Base-by-base conservation (phyloP, 2,329 filamentous ascomycete species). In the Ascocoryne sarcoides region DNA sequence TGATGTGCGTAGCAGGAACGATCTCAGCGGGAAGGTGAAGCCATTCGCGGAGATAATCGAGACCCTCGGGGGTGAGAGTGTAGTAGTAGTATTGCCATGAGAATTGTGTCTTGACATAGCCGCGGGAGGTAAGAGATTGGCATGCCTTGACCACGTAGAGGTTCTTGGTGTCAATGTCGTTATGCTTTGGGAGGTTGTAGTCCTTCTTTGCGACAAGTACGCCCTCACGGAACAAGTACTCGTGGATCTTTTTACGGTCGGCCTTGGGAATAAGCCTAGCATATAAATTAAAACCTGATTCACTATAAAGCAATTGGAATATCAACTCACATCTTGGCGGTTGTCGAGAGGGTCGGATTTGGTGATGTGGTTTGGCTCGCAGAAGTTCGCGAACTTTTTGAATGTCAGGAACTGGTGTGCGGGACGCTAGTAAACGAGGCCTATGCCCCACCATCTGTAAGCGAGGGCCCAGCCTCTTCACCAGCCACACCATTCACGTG, bases 61-160 rank as follows among this genome's bases (percentile, higher is more conserved):
- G 90, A 74, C 92, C 92, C 79, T 96, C 89, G 65, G 89, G 86
- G 68, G 90, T 95, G 71, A 98, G 83, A 71, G 92, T 95, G 83
- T 98, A 98, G 85, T 98, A 98, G 84, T 96, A 95, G 80, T 89
- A 95, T 75, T 95, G 88, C 88, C 88, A 95, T 58, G 88, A 95
- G 84, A 98, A 98, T 73, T 93, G 92, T 62, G 92, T 98, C 86
- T 98, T 98, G 74, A 98, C 81, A 72, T 86, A 96, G 67, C 90
- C 90, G 68, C 92, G 90, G 60, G 89, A 95, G 75, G 82, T 94
- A 65, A 98, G 82, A 54, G 92, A 98, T 78, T 98, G 92, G 74
- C 81, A 83, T 64, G 92, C 92, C 82, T 98, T 98, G 81, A 98
- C 86, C 69, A 96, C 90, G 70, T 72, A 96, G 63, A 98, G 86